Evolutionary conservation across 805 yeast species (phyloP), one percentile per base, ranked within the genome.

Genomic region (Diddensiella caesifluorescens): DNA sequence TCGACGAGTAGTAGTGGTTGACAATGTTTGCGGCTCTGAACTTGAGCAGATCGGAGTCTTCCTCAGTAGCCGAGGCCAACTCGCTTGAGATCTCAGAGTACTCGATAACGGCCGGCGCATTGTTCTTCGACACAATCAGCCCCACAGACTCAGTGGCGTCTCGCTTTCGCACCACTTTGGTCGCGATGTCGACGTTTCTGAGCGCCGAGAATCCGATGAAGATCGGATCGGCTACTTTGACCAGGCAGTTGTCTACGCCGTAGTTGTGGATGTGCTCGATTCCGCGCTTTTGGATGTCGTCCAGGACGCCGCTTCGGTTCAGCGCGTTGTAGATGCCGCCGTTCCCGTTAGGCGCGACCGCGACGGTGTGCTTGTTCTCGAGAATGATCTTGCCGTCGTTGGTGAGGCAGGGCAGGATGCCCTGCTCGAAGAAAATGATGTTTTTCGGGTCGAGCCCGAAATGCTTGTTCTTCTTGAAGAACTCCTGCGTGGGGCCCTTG

Each of bases 1-100:
- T 81, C 35, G 85, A 85, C 3, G 89, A 80, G 64, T 90, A 92
- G 64, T 89, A 92, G 64, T 92, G 98, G 61, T 92, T 92, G 42
- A 92, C 99, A 50, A 92, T 92, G 64, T 92, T 92, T 20, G 96
- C 99, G 3, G 97, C 96, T 53, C 97, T 75, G 53, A 87, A 74
- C 50, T 74, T 74, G 45, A 92, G 71, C 47, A 80, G 68, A 12
- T 44, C 41, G 20, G 71, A 61, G 41, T 63, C 57, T 1, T 73
- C 71, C 49, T 83, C 92, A 21, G 64, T 64, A 46, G 76, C 79
- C 54, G 76, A 77, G 18, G 90, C 81, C 55, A 89, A 70, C 51
- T 83, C 89, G 23, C 67, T 57, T 5, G 87, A 72, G 48, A 92
- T 87, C 65, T 92, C 99, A 29, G 94, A 82, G 65, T 92, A 92